Evolutionary conservation across 1,284 basidiomycete genomes (phyloP).

Genomic region (Meripilus lineatus): DNA sequence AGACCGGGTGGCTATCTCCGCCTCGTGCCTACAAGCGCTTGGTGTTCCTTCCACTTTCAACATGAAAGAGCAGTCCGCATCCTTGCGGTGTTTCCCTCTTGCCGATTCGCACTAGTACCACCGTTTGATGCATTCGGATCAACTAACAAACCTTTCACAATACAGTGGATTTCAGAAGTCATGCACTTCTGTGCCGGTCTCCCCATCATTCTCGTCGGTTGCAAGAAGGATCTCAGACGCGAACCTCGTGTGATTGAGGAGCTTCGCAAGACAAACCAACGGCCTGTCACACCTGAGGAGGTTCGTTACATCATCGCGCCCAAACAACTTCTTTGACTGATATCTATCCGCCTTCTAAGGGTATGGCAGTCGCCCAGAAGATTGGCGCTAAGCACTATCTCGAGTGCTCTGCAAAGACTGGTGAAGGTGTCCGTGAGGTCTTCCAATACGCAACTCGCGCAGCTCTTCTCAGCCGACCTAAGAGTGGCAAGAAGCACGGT

Average conservation of each 20-base stretch:
- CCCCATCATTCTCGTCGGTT: slow-evolving; percentile 73
- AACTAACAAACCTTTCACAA: not conserved
- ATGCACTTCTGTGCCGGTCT: slow-evolving; percentile 74
- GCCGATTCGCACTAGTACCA: too few species aligned
- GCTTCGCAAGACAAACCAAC: slow-evolving; percentile 56
- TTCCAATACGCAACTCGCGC: slow-evolving; percentile 73
- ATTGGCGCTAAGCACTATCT: slow-evolving; percentile 72
- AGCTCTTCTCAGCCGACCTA: slow-evolving; percentile 44
- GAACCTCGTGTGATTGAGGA: slow-evolving; percentile 52
- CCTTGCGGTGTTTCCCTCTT: too few species aligned
- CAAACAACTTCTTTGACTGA: not conserved
- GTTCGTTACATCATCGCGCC: slow-evolving; percentile 25
- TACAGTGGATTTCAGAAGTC: slow-evolving; percentile 76
- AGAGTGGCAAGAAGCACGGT: slow-evolving; percentile 34
- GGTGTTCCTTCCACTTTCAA: too few species aligned
- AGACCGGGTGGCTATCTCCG: too few species aligned
- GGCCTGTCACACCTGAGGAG: slow-evolving; percentile 55
- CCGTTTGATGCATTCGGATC: too few species aligned
- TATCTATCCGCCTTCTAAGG: slow-evolving; percentile 33
- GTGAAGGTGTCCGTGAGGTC: slow-evolving; percentile 72
- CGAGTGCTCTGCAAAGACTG: slow-evolving; percentile 71
- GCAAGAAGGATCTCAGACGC: slow-evolving; percentile 69
- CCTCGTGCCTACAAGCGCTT: not conserved
- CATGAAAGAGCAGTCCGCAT: not conserved
- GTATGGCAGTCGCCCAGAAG: slow-evolving; percentile 68